Conservation (phyloP, 108 stramenopile species). For the Craspedostauros australis region DNA sequence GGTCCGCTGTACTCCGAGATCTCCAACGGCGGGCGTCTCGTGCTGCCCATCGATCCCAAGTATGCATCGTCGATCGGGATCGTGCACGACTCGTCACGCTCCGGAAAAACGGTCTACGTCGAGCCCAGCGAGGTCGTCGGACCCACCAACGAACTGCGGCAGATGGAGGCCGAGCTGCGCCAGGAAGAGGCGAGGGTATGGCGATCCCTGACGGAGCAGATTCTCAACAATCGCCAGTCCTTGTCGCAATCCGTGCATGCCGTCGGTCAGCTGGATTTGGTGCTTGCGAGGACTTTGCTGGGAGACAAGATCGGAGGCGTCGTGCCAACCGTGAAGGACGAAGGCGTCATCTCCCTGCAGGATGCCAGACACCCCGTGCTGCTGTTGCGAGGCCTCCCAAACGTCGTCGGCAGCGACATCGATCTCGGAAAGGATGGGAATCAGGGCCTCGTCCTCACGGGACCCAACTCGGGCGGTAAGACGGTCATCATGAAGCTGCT, state of each 20-base stretch:
- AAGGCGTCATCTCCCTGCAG: conserved; percentile 66
- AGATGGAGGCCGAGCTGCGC: conserved; percentile 58
- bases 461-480: conserved; percentile 92
- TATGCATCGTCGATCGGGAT: conserved; percentile 66
- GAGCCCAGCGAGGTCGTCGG: conserved; percentile 86
- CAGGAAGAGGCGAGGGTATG: conserved; percentile 77
- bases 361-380: conserved; percentile 90
- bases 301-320: conserved; percentile 59
- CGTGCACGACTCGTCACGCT: conserved; percentile 81
- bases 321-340: conserved; percentile 73
- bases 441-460: conserved; percentile 83
- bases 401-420: conserved; percentile 83
- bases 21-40: conserved; percentile 50
- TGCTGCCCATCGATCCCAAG: conserved; percentile 55
- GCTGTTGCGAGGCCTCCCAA: conserved; percentile 55
- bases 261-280: conserved; percentile 74
- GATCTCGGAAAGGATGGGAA: conserved; percentile 67
- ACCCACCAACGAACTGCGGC: conserved; percentile 84
- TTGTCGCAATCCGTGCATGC: conserved; percentile 44
- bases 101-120: conserved; percentile 89
- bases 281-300: conserved; percentile 60
- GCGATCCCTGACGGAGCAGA: conserved; percentile 52
- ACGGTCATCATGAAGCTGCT: conserved; percentile 89
- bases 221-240: conserved; percentile 36
- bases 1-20: conserved; percentile 65